phyloP scores from a whole-genome alignment of 345 rosid genomes.

The Salix brachista region DNA sequence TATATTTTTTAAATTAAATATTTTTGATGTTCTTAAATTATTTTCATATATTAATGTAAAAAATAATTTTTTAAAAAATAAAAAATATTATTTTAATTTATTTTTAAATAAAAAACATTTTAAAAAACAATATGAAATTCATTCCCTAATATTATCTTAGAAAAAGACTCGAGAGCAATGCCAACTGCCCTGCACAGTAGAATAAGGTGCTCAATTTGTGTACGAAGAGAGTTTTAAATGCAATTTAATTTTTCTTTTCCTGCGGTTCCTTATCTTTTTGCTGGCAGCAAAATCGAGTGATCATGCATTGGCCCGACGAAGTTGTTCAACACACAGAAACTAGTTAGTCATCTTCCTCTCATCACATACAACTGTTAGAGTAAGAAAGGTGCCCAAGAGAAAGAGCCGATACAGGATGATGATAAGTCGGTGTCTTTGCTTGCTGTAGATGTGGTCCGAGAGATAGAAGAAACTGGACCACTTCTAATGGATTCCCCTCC shows the following conservation, averaged over 20 bases:
- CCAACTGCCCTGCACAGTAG: too few relatives aligned
- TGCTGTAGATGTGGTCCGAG: slow-evolving; percentile 24
- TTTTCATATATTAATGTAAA: too few relatives aligned
- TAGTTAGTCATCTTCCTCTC: not conserved
- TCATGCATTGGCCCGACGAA: not conserved
- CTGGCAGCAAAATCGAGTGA: not conserved
- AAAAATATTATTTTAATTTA: too few relatives aligned
- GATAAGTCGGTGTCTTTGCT: slow-evolving; percentile 6
- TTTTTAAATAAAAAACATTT: too few relatives aligned
- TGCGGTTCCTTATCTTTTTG: not conserved
- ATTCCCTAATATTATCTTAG: too few relatives aligned
- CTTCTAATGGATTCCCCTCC: not conserved
- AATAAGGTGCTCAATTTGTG: too few relatives aligned
- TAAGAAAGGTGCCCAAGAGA: slow-evolving; percentile 3
- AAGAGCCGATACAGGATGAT: not conserved
- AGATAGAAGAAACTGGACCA: slow-evolving; percentile 17
- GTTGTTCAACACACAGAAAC: too few relatives aligned
- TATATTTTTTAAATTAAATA: too few relatives aligned
- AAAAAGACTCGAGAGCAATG: too few relatives aligned
- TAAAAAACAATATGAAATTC: too few relatives aligned
- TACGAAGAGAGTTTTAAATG: not conserved
- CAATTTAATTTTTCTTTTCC: not conserved
- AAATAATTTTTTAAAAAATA: too few relatives aligned
- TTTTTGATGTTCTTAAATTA: too few relatives aligned
- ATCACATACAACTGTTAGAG: not conserved